These are phyloP conservation scores for Haematococcus lacustris DNA, from an alignment of 139 green algal species.

Conservation along the genomic window DNA sequence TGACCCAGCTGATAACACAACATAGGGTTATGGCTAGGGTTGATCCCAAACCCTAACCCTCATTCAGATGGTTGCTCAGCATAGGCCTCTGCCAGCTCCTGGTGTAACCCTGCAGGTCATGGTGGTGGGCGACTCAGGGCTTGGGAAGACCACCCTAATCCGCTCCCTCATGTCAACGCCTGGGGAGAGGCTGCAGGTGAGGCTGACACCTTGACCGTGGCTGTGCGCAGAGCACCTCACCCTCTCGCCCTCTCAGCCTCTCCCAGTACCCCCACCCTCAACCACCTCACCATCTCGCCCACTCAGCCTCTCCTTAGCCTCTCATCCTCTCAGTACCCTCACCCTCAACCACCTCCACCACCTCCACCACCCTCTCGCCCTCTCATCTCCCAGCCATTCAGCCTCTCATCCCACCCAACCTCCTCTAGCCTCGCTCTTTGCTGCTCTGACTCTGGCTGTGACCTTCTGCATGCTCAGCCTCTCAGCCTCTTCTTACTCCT, in stretches of 20 bases:
- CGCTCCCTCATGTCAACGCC: slow-evolving; percentile 50
- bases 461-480: too few relatives aligned
- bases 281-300: not conserved
- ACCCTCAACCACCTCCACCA: not conserved
- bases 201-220: not conserved
- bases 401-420: too few relatives aligned
- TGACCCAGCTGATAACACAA: too few relatives aligned
- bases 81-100: too few relatives aligned
- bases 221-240: not conserved
- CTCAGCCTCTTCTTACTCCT: too few relatives aligned
- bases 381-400: too few relatives aligned
- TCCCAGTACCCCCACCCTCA: not conserved
- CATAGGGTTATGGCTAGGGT: too few relatives aligned
- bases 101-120: slow-evolving; percentile 4
- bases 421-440: too few relatives aligned
- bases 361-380: not conserved
- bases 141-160: slow-evolving; percentile 65
- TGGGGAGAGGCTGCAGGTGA: slow-evolving; percentile 44
- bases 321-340: not conserved
- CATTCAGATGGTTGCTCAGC: too few relatives aligned
- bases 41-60: too few relatives aligned
- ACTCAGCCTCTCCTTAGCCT: not conserved
- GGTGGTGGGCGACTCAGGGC: slow-evolving; percentile 45
- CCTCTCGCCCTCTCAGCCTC: not conserved
- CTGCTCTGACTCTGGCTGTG: too few relatives aligned